phyloP scores from a whole-genome alignment of 805 yeast species.

The Grigorovia jiainica region DNA sequence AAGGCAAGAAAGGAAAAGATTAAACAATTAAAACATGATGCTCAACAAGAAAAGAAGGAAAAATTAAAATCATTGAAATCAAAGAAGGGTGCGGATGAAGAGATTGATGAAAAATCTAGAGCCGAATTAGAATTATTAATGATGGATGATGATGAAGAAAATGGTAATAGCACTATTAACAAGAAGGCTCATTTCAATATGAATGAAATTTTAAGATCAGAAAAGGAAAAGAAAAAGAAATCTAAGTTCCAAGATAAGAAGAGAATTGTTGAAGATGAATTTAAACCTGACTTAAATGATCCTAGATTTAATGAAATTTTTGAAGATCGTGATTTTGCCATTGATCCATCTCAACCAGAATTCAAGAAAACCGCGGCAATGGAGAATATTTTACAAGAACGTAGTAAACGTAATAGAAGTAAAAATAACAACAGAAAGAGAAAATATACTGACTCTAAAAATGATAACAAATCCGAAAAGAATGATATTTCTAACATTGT shows the following conservation, averaged over 20 bases:
- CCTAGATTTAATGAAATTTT: conserved; percentile 77
- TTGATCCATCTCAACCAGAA: conserved; percentile 89
- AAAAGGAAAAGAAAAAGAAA: conserved; percentile 50
- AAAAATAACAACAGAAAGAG: conserved; percentile 10
- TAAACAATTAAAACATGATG: conserved; percentile 47
- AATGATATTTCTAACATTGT: conserved; percentile 8
- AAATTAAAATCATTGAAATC: conserved; percentile 27
- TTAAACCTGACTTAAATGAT: conserved; percentile 68
- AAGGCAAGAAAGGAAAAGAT: conserved; percentile 70
- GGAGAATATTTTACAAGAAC: conserved; percentile 71
- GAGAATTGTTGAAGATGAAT: conserved; percentile 44
- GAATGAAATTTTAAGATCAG: conserved; percentile 69
- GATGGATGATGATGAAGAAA: conserved; percentile 43
- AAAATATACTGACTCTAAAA: background rate
- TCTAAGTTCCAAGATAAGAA: conserved; percentile 37
- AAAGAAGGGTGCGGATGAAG: conserved; percentile 19
- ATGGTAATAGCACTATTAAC: conserved; percentile 26
- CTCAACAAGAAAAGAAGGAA: conserved; percentile 42
- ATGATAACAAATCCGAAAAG: conserved; percentile 7
- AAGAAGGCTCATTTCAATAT: conserved; percentile 60
- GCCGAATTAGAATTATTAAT: conserved; percentile 59
- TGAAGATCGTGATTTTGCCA: conserved; percentile 82
- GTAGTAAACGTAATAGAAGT: conserved; percentile 42
- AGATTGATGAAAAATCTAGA: conserved; percentile 35
- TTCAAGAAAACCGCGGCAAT: conserved; percentile 81